These are phyloP conservation scores for Colletotrichum sp. DNA, from an alignment of 2,329 filamentous ascomycete species.

Conservation along the genomic window DNA sequence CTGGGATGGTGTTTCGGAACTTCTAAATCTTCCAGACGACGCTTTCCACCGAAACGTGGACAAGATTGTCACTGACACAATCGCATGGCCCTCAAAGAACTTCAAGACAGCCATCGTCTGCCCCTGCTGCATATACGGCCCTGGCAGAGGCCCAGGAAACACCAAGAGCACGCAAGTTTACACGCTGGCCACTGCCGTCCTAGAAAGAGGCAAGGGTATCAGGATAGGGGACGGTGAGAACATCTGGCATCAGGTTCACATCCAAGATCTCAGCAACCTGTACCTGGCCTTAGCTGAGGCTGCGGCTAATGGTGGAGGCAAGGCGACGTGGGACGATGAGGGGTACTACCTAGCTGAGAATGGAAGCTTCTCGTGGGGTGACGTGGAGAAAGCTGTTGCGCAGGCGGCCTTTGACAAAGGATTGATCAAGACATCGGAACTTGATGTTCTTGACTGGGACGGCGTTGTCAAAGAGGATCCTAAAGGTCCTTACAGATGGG, in stretches of 20 bases:
- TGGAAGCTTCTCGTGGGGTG: neutral
- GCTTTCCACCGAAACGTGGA: neutral
- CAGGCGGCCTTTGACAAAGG: neutral
- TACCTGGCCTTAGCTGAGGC: neutral
- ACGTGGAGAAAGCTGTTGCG: neutral
- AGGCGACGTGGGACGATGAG: neutral
- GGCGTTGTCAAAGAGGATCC: fast-evolving
- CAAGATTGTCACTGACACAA: neutral
- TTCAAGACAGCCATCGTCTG: neutral
- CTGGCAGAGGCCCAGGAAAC: neutral
- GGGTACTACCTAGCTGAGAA: neutral
- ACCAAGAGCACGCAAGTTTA: neutral
- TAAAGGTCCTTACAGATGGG: neutral
- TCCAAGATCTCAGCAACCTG: neutral
- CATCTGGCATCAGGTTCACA: neutral
- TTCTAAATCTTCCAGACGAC: neutral
- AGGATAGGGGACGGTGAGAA: neutral
- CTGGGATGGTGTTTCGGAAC: neutral
- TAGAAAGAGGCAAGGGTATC: neutral
- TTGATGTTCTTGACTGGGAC: neutral
- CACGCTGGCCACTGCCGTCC: fast-evolving
- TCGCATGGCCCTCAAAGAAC: neutral
- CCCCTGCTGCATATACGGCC: neutral
- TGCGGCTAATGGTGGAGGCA: neutral
- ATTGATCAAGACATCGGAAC: neutral